Percentiles rank a stretch among this genome's conserved stretches.
Conservation (phyloP, 2,329 filamentous ascomycete species). For the Harringtonia aguacate region DNA sequence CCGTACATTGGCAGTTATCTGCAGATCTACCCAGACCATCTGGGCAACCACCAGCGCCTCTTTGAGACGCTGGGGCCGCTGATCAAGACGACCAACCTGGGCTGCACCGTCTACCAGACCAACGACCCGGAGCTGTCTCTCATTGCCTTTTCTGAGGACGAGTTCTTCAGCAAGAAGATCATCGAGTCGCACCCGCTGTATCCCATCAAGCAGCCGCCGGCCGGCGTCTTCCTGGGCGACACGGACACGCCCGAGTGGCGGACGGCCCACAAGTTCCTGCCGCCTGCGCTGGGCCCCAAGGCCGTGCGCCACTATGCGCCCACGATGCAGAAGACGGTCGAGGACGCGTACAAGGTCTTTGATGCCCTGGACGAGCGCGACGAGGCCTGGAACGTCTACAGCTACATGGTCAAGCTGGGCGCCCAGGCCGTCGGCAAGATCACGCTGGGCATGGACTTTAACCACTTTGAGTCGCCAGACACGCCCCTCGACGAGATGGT, state of each 20-base stretch:
- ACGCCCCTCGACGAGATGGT: constrained; percentile 41
- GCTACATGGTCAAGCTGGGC: constrained; percentile 38
- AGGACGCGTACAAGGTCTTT: constrained; percentile 37
- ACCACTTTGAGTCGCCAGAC: constrained; percentile 31
- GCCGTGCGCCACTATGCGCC: constrained; percentile 51
- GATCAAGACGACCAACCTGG: constrained; percentile 41
- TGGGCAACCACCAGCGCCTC: constrained; percentile 44
- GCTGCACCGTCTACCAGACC: constrained; percentile 36
- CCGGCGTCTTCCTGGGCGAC: constrained; percentile 36
- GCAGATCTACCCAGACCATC: constrained; percentile 45
- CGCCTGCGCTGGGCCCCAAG: constrained; percentile 46
- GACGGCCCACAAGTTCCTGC: constrained; percentile 49
- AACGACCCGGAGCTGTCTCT: constrained; percentile 35
- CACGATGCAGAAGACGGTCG: constrained; percentile 43
- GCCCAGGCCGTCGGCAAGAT: constrained; percentile 33
- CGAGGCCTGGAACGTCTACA: constrained; percentile 37
- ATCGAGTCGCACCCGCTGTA: constrained; percentile 36
- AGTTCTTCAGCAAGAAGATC: constrained; percentile 44
- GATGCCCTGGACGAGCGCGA: constrained; percentile 37
- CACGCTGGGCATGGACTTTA: constrained; percentile 32
- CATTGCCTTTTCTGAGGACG: constrained; percentile 35
- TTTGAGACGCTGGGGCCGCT: constrained; percentile 42
- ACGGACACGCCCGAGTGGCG: constrained; percentile 39
- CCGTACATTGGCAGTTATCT: constrained; percentile 42
- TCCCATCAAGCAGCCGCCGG: constrained; percentile 29